Percentiles rank a stretch among this genome's conserved stretches.
phyloP scores from a whole-genome alignment of 1,284 basidiomycete genomes.

The Cutaneotrichosporon cavernicola region DNA sequence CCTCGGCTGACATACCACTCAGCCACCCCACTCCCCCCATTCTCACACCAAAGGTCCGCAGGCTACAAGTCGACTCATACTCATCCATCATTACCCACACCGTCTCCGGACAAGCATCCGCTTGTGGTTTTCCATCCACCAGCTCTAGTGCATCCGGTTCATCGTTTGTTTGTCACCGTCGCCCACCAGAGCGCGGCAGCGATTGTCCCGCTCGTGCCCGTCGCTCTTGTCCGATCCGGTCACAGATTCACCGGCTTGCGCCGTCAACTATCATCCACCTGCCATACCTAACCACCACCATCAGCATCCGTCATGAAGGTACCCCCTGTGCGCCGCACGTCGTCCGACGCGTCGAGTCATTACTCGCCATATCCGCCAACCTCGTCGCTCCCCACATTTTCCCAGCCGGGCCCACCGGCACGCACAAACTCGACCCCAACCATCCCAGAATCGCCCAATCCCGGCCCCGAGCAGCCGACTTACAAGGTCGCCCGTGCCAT shows the following conservation, averaged over 20 bases:
- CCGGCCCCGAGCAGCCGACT: slow-evolving; percentile 12
- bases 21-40: background rate
- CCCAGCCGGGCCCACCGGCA: slow-evolving; percentile 18
- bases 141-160: background rate
- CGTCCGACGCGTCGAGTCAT: slow-evolving; percentile 22
- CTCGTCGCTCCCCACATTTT: slow-evolving; percentile 20
- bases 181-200: background rate
- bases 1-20: background rate
- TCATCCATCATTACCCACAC: background rate
- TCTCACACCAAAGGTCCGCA: background rate
- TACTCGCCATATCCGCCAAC: slow-evolving; percentile 39
- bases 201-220: slow-evolving; percentile 2
- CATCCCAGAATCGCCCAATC: background rate
- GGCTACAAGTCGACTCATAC: background rate
- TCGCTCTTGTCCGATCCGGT: slow-evolving; percentile 13
- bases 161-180: background rate
- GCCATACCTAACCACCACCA: background rate
- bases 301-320: slow-evolving; percentile 32
- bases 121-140: background rate
- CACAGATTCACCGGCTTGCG: slow-evolving; percentile 5
- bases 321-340: slow-evolving; percentile 27
- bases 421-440: slow-evolving; percentile 16
- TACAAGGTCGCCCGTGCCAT: slow-evolving; percentile 54
- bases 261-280: background rate
- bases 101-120: background rate